phyloP scores from a whole-genome alignment of 177 flowering plant species.

The Vitis hybrid region DNA sequence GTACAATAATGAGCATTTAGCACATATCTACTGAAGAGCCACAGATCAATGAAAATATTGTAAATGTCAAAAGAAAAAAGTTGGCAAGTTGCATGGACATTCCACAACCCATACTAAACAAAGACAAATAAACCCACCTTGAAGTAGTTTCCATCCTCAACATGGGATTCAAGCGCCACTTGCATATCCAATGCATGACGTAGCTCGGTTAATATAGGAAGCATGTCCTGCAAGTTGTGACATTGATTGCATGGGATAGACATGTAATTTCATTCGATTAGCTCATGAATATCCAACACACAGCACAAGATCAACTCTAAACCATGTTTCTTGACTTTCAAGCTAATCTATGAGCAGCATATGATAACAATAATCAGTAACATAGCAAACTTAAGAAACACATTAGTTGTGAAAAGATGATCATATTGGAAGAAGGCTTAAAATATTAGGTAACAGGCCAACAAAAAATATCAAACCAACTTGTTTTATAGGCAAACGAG shows the following conservation, averaged over 20 bases:
- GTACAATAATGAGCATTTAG: slow-evolving; percentile 20
- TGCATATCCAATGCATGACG: slow-evolving; percentile 80
- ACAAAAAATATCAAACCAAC: too few relatives aligned
- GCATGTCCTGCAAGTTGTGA: slow-evolving; percentile 60
- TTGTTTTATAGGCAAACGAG: too few relatives aligned
- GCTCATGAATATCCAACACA: neutral
- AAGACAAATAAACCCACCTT: slow-evolving; percentile 47
- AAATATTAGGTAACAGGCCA: too few relatives aligned
- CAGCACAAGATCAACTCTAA: neutral
- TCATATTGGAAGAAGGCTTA: too few relatives aligned
- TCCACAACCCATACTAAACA: slow-evolving; percentile 3
- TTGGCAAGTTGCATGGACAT: neutral
- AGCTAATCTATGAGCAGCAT: too few relatives aligned
- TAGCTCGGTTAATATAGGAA: slow-evolving; percentile 77
- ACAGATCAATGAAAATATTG: slow-evolving; percentile 2
- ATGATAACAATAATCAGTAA: too few relatives aligned
- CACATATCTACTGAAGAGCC: neutral
- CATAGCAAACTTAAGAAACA: too few relatives aligned
- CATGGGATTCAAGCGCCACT: slow-evolving; percentile 67
- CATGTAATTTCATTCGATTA: too few relatives aligned
- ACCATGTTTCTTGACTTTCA: too few relatives aligned
- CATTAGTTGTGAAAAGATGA: too few relatives aligned
- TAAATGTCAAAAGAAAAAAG: neutral
- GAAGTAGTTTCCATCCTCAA: slow-evolving; percentile 82
- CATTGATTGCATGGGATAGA: neutral